Evolutionary conservation across 495 filamentous ascomycete genomes (phyloP).

Genomic region (Aspergillus sclerotiicarbonarius): DNA sequence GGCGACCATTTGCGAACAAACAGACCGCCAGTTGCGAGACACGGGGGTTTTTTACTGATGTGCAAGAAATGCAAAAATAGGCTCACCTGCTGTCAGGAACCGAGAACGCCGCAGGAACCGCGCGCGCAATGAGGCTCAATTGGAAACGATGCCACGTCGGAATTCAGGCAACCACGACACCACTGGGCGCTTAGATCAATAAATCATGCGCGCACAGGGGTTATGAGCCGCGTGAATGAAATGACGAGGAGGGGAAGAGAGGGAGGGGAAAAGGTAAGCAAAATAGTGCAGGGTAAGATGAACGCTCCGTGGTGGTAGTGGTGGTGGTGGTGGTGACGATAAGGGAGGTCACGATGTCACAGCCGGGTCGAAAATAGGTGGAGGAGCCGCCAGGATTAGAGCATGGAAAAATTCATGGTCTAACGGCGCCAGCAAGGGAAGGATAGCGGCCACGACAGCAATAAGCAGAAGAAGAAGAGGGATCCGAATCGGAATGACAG

Average conservation of each 20-base stretch:
- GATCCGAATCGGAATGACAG: neutral
- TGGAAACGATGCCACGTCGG: conserved; percentile 24
- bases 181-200: conserved; percentile 10
- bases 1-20: conserved; percentile 7
- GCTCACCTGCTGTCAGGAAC: conserved; percentile 24
- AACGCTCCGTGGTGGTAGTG: neutral
- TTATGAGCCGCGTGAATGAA: neutral
- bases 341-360: conserved; percentile 6
- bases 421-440: neutral
- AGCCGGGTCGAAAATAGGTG: neutral
- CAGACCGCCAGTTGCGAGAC: neutral
- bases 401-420: conserved; percentile 4
- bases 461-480: neutral
- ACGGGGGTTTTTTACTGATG: neutral
- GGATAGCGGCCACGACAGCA: neutral
- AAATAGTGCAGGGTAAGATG: neutral
- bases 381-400: conserved; percentile 5
- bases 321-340: neutral
- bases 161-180: conserved; percentile 15
- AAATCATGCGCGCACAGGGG: neutral
- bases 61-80: conserved; percentile 12
- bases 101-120: conserved; percentile 12
- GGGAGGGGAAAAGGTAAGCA: neutral
- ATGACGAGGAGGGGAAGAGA: neutral
- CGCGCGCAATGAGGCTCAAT: conserved; percentile 25